phyloP scores from a whole-genome alignment of 2,329 filamentous ascomycete genomes.

The Ascomycota sp. region DNA sequence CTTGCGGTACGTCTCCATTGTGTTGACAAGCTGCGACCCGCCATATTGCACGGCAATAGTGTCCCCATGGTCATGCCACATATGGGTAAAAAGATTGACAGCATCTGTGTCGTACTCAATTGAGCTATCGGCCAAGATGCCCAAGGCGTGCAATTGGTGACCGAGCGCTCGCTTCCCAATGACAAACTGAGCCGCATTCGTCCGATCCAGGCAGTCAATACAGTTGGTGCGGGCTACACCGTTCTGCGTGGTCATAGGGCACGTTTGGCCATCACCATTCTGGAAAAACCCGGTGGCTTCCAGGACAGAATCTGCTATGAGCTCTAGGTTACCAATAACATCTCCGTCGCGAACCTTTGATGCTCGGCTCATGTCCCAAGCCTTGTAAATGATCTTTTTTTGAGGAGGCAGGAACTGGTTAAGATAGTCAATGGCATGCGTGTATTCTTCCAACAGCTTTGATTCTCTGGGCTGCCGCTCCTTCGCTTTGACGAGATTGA shows the following conservation, averaged over 20 bases:
- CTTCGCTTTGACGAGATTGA: conserved; percentile 78
- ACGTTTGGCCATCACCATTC: conserved; percentile 56
- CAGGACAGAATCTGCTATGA: conserved; percentile 74
- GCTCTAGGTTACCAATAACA: conserved; percentile 80
- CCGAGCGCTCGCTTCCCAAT: conserved; percentile 89
- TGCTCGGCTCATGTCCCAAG: conserved; percentile 95
- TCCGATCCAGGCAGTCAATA: conserved; percentile 92
- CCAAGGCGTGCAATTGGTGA: conserved; percentile 77
- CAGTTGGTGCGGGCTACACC: conserved; percentile 91
- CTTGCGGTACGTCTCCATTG: conserved; percentile 97
- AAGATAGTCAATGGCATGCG: conserved; percentile 70
- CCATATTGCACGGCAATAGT: conserved; percentile 96
- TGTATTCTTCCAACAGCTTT: conserved; percentile 74
- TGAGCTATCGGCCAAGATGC: conserved; percentile 57
- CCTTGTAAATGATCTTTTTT: conserved; percentile 80
- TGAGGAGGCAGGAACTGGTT: conserved; percentile 77
- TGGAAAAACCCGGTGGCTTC: conserved; percentile 82
- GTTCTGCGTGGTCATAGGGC: conserved; percentile 54
- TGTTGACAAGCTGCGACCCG: conserved; percentile 92
- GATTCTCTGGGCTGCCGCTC: conserved; percentile 82
- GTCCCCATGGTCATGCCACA: conserved; percentile 96
- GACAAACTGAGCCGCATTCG: conserved; percentile 93
- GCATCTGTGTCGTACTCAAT: conserved; percentile 91
- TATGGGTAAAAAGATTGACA: conserved; percentile 88
- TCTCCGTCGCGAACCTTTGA: conserved; percentile 84